phyloP scores from a whole-genome alignment of 129 eudicot genomes.

The Flaveria ramosissima region DNA sequence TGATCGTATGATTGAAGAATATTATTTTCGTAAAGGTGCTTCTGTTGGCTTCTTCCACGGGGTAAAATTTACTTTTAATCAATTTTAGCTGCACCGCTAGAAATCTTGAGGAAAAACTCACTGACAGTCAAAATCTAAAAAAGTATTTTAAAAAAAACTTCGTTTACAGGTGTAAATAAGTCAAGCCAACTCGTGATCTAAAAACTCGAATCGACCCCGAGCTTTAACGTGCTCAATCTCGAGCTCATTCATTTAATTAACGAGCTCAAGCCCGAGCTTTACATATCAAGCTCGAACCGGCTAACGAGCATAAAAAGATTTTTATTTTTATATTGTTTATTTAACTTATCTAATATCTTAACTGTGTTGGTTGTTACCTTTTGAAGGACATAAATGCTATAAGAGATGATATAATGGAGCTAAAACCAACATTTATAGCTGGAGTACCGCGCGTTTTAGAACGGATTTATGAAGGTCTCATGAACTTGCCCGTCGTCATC shows the following conservation, averaged over 20 bases:
- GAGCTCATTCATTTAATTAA: too few relatives aligned
- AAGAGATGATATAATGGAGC: slow-evolving; percentile 76
- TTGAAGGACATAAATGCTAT: slow-evolving; percentile 80
- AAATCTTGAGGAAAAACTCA: not conserved
- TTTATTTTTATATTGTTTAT: too few relatives aligned
- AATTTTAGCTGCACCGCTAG: not conserved
- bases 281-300: too few relatives aligned
- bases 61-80: slow-evolving; percentile 43
- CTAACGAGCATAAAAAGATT: too few relatives aligned
- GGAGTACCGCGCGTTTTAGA: slow-evolving; percentile 93
- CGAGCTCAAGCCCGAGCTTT: too few relatives aligned
- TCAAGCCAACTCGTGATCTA: too few relatives aligned
- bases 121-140: too few relatives aligned
- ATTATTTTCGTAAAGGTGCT: slow-evolving; percentile 81
- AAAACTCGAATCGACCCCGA: too few relatives aligned
- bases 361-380: not conserved
- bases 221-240: too few relatives aligned
- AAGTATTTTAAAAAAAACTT: too few relatives aligned
- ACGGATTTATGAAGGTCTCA: slow-evolving; percentile 75
- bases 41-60: slow-evolving; percentile 96
- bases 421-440: slow-evolving; percentile 93
- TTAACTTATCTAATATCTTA: not conserved
- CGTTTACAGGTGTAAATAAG: too few relatives aligned
- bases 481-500: not conserved
- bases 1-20: slow-evolving; percentile 89